A percentile compares a stretch with the other conserved stretches of the same genome.
Conservation (phyloP, 208 protist species). For the Leishmania mexicana region DNA sequence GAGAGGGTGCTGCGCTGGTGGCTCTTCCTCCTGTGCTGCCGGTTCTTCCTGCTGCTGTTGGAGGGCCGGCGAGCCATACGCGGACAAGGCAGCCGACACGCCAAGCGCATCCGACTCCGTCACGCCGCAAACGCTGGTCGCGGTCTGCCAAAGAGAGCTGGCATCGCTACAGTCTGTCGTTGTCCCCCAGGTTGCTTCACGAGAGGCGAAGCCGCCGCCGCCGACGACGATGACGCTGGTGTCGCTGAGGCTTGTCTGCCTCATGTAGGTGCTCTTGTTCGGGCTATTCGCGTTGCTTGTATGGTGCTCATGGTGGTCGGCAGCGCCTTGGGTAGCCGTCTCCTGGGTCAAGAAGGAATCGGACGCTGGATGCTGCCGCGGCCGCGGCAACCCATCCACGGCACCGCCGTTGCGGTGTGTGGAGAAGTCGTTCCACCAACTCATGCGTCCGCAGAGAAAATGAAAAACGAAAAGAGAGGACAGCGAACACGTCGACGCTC, state of each 20-base stretch:
- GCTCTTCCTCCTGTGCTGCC: neutral
- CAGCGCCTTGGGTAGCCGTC: neutral
- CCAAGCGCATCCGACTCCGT: slow-evolving; percentile 19
- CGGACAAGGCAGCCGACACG: slow-evolving; percentile 11
- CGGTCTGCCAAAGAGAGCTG: slow-evolving; percentile 18
- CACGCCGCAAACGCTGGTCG: slow-evolving; percentile 8
- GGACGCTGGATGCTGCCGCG: neutral
- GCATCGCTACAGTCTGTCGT: slow-evolving; percentile 8
- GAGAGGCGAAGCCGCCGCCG: neutral
- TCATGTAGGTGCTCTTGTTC: neutral
- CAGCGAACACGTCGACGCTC: neutral
- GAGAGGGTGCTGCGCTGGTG: neutral
- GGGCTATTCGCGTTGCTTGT: neutral
- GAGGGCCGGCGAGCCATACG: slow-evolving; percentile 4
- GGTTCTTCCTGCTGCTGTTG: neutral
- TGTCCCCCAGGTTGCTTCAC: slow-evolving; percentile 13
- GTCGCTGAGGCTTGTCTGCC: neutral
- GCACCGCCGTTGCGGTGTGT: slow-evolving; percentile 17
- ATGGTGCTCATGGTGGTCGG: neutral
- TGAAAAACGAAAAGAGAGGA: neutral
- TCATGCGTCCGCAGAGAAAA: slow-evolving; percentile 13
- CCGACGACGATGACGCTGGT: neutral
- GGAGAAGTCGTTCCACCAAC: slow-evolving; percentile 37
- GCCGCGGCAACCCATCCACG: slow-evolving; percentile 9
- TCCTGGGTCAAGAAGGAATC: slow-evolving; percentile 5